A percentile compares a stretch with the other conserved stretches of the same genome.
Evolutionary conservation across 1,284 basidiomycete genomes (phyloP).

Genomic region (Phaffia rhodozyma): DNA sequence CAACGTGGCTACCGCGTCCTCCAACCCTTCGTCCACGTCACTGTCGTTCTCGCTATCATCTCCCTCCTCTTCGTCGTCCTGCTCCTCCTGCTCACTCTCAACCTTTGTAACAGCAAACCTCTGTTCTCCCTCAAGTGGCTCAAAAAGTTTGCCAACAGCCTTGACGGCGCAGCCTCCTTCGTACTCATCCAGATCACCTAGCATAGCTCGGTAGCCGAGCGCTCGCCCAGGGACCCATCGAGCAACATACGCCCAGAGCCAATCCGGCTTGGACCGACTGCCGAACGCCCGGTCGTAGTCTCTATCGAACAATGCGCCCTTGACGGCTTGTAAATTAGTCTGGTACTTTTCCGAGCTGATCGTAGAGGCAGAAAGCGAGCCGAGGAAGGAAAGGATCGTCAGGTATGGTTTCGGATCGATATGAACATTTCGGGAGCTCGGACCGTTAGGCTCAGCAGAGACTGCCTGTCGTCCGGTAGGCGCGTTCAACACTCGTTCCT

Average conservation of each 20-base stretch:
- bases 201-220: conserved; percentile 33
- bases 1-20: not conserved
- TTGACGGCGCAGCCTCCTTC: conserved; percentile 24
- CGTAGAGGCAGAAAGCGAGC: conserved; percentile 1
- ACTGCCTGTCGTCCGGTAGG: not conserved
- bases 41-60: conserved; percentile 14
- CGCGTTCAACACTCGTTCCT: conserved; percentile 10
- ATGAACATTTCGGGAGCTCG: not conserved
- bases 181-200: conserved; percentile 31
- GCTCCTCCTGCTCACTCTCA: conserved; percentile 31
- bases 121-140: conserved; percentile 27
- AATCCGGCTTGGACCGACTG: not conserved
- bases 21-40: conserved; percentile 17
- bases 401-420: not conserved
- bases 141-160: conserved; percentile 29
- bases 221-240: conserved; percentile 38
- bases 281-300: conserved; percentile 17
- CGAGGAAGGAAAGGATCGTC: conserved; percentile 9
- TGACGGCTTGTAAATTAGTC: conserved; percentile 15
- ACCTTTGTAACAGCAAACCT: conserved; percentile 25
- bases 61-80: conserved; percentile 16
- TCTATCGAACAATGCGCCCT: conserved; percentile 14
- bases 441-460: not conserved
- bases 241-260: conserved; percentile 31
- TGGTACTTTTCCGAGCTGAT: conserved; percentile 5